A percentile compares a stretch with the other conserved stretches of the same genome.
phyloP scores from a whole-genome alignment of 768 basidiomycete genomes.

The Leccinum boreale region DNA sequence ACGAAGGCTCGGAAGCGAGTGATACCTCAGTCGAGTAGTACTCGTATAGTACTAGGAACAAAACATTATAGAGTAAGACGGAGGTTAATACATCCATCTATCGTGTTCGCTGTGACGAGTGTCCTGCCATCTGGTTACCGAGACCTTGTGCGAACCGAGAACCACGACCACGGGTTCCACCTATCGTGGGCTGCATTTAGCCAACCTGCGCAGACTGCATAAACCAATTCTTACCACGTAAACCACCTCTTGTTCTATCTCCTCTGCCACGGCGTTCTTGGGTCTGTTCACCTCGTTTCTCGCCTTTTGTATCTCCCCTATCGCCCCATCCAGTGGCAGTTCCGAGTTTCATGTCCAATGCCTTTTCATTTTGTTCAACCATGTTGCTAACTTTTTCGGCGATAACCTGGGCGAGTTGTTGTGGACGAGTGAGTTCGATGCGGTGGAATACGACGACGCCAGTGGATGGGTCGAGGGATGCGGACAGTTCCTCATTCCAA shows the following conservation, averaged over 20 bases:
- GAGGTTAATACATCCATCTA: constrained; percentile 7
- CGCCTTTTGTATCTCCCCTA: constrained; percentile 56
- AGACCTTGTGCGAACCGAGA: constrained; percentile 81
- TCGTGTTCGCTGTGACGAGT: constrained; percentile 19
- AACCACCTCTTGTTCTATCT: constrained; percentile 52
- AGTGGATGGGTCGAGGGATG: constrained; percentile 88
- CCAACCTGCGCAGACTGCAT: not conserved
- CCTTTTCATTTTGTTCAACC: constrained; percentile 92
- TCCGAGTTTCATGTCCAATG: constrained; percentile 80
- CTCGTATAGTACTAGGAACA: not conserved
- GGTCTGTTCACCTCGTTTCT: constrained; percentile 76
- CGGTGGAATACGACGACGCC: constrained; percentile 93
- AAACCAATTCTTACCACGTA: constrained; percentile 46
- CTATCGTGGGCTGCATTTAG: constrained; percentile 29
- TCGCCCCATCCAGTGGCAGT: constrained; percentile 51
- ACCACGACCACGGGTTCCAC: constrained; percentile 69
- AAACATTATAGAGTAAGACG: not conserved
- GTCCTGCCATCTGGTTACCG: constrained; percentile 70
- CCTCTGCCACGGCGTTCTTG: constrained; percentile 76
- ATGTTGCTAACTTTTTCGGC: constrained; percentile 83
- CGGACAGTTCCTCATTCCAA: constrained; percentile 92
- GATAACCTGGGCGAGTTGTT: constrained; percentile 85
- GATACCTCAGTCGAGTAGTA: constrained; percentile 5
- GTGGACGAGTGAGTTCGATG: constrained; percentile 81
- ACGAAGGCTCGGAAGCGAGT: constrained; percentile 11